phyloP scores from a whole-genome alignment of 352 stramenopile species.

The Ophiocytium majus region DNA sequence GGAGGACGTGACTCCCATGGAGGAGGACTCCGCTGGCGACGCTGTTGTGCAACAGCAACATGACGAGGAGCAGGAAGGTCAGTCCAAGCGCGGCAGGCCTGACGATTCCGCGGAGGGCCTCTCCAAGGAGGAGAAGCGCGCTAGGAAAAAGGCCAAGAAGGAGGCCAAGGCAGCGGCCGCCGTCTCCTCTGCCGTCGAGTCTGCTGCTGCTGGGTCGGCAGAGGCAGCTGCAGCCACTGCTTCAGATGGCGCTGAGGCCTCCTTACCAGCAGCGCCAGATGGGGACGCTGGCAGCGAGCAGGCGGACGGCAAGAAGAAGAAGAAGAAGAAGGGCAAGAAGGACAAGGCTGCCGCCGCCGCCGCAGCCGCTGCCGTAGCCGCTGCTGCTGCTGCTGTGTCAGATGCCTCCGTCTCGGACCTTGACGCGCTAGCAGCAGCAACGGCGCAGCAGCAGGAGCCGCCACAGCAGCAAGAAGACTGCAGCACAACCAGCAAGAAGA shows the following conservation, averaged over 20 bases:
- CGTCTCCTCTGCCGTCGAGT: no score
- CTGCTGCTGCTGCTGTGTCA: neutral
- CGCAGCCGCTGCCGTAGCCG: conserved; percentile 12
- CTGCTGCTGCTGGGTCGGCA: neutral
- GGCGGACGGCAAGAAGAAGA: conserved; percentile 33
- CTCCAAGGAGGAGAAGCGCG: no score
- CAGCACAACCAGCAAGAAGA: conserved; percentile 66
- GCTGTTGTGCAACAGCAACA: no score
- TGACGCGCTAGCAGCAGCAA: neutral
- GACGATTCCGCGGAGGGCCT: no score
- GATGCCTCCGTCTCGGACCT: neutral
- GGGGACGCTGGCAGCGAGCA: neutral
- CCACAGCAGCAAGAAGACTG: conserved; percentile 47
- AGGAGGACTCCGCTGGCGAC: no score
- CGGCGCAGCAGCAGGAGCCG: neutral
- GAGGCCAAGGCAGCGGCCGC: no score
- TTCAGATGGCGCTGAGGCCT: neutral
- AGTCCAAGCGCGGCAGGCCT: no score
- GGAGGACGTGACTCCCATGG: no score
- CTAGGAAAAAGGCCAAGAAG: neutral
- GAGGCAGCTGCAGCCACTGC: neutral
- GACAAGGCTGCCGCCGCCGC: conserved; percentile 30
- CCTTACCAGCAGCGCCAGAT: neutral
- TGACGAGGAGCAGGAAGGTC: no score
- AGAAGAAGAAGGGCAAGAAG: conserved; percentile 50